A percentile compares a stretch with the other conserved stretches of the same genome.
phyloP scores from a whole-genome alignment of 2,329 filamentous ascomycete species.

The Calonectria henricotiae region DNA sequence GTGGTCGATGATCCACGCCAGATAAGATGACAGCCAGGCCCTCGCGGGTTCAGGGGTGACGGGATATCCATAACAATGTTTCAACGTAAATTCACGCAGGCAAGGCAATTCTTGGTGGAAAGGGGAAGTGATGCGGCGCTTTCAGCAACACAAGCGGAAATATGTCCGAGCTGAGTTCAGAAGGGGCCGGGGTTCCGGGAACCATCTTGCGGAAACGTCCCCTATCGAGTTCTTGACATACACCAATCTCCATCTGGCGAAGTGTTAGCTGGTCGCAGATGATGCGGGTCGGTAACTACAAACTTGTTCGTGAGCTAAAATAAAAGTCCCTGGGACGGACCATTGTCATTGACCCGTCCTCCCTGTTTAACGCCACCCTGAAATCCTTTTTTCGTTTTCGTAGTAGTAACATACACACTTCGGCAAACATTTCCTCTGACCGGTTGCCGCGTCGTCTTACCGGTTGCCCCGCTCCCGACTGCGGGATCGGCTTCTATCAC shows the following conservation, averaged over 20 bases:
- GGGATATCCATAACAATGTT: slow-evolving; percentile 28
- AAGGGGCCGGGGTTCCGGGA: slow-evolving; percentile 38
- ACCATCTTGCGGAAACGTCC: slow-evolving; percentile 35
- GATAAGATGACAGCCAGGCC: slow-evolving; percentile 37
- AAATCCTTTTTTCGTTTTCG: slow-evolving; percentile 35
- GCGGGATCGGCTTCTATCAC: slow-evolving; percentile 61
- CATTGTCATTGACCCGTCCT: slow-evolving; percentile 28
- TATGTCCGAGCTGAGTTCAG: slow-evolving; percentile 40
- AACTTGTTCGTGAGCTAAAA: slow-evolving; percentile 50
- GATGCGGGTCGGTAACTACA: slow-evolving; percentile 42
- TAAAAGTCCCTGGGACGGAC: slow-evolving; percentile 33
- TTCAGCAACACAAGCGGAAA: slow-evolving; percentile 37
- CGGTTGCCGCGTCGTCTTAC: slow-evolving; percentile 40
- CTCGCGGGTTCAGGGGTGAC: slow-evolving; percentile 26
- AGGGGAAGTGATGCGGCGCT: slow-evolving; percentile 33
- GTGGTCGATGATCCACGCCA: slow-evolving; percentile 36
- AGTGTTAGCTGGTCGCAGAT: slow-evolving; percentile 47
- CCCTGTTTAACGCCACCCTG: slow-evolving; percentile 46
- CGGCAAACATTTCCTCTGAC: slow-evolving; percentile 12
- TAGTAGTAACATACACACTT: slow-evolving; percentile 27
- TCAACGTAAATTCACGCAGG: slow-evolving; percentile 41
- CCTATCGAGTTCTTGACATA: slow-evolving; percentile 38
- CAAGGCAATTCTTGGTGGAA: slow-evolving; percentile 35
- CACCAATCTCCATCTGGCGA: slow-evolving; percentile 46
- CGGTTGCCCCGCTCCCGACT: slow-evolving; percentile 59